Conservation (phyloP, 768 basidiomycete genomes). For the Candolleomyces efflorescens region DNA sequence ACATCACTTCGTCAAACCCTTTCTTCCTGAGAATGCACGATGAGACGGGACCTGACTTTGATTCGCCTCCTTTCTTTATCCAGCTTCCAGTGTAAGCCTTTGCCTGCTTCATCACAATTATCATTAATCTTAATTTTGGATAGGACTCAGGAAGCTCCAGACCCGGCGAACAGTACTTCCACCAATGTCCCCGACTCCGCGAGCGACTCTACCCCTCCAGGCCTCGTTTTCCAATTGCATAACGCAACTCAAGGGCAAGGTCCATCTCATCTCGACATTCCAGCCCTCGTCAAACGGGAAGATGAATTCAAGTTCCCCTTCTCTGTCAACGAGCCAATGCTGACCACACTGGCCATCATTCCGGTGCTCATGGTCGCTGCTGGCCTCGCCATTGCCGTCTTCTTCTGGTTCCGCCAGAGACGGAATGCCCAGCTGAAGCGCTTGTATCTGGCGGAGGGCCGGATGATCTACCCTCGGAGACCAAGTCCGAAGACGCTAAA, state of each 20-base stretch:
- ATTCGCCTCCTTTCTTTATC: slow-evolving; percentile 21
- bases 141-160: background rate
- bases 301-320: background rate
- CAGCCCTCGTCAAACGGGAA: background rate
- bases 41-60: slow-evolving; percentile 17
- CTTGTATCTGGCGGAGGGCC: slow-evolving; percentile 2
- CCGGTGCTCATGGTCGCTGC: background rate
- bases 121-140: background rate
- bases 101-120: background rate
- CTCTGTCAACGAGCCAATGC: background rate
- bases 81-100: background rate
- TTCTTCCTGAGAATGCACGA: slow-evolving; percentile 20
- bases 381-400: background rate
- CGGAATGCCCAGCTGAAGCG: background rate
- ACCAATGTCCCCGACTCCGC: too few relatives aligned
- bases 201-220: background rate
- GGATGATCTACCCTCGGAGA: background rate
- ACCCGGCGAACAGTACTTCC: background rate
- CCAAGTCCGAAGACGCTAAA: background rate
- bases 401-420: background rate
- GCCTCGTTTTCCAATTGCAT: background rate
- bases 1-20: slow-evolving; percentile 10
- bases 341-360: background rate
- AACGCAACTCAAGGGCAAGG: background rate
- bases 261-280: background rate